Evolutionary conservation across 1,284 basidiomycete species (phyloP), one percentile per base, ranked within the genome.

Genomic region (Naganishia cerealis): DNA sequence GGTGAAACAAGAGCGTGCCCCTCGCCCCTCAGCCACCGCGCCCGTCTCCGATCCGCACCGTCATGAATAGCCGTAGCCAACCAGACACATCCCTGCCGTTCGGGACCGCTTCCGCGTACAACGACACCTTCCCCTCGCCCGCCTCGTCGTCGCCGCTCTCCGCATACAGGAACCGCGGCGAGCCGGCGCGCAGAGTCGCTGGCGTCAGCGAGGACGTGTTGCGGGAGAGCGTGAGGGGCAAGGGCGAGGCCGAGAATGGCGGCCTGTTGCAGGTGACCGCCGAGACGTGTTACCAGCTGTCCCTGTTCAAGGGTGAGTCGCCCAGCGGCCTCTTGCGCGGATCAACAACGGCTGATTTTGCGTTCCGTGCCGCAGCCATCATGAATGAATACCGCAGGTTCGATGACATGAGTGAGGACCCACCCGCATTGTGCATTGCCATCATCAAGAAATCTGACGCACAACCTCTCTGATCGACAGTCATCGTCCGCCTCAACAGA

Each of bases 371-470:
- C 29, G 3, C 76, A 94, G 92, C 92, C 72, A 86, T 93, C 74
- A 85, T 94, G 79, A 87, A 84, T 75, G 90, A 94, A 78, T 93
- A 94, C 78, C 85, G 92, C 73, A 88, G 85, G 73, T 82, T 94
- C 8, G 92, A 94, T 79, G 92, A 94, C 77, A 79, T 79, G 66
- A 67, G 67, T 62, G n/a, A 43, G 67, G 29, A 33, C 29, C 29
- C 29, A 33, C 57, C 38, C 39, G 48, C 52, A 5, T 29, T 40
- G 12, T 36, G 15, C 29, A 16, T 4, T 57, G 33, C 33, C 39
- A 10, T 36, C 26, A n/a, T 12, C 18, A 15, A 48, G 10, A 29
- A 6, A 21, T 15, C 29, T 24, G 24, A 26, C 29, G 33, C n/a
- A 36, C 3, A n/a, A 33, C 15, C 13, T 39, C 9, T 16, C 42